Percentiles rank a stretch among this genome's conserved stretches.
phyloP scores from a whole-genome alignment of 108 stramenopile species.

The Cyclotella baltica region DNA sequence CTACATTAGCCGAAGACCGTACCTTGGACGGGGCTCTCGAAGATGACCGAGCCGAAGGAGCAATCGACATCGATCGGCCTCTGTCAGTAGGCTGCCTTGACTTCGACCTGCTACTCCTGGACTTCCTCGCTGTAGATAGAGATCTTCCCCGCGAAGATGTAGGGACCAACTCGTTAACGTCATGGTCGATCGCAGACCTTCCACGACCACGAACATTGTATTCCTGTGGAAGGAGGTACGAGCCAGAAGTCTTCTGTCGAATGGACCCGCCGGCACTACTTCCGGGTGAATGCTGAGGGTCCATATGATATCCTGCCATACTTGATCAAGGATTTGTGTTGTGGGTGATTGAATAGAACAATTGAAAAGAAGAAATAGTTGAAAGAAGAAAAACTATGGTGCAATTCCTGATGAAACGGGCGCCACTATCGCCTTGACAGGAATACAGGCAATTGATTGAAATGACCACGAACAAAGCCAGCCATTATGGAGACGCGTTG shows the following conservation, averaged over 20 bases:
- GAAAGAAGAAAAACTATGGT: too few relatives aligned
- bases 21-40: slow-evolving; percentile 1
- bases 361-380: too few relatives aligned
- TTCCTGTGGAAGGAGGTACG: background rate
- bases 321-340: too few relatives aligned
- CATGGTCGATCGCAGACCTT: background rate
- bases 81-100: slow-evolving; percentile 5
- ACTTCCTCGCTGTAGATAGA: background rate
- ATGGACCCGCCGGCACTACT: background rate
- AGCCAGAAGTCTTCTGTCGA: background rate
- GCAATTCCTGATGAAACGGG: too few relatives aligned
- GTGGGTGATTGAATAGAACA: too few relatives aligned
- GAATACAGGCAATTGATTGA: too few relatives aligned
- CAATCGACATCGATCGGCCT: slow-evolving; percentile 9
- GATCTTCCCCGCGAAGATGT: slow-evolving; percentile 18
- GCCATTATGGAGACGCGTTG: too few relatives aligned
- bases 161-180: background rate
- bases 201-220: slow-evolving; percentile 8
- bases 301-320: slow-evolving; percentile 6
- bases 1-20: background rate
- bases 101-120: background rate
- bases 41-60: background rate
- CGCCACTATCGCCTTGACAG: too few relatives aligned
- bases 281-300: background rate
- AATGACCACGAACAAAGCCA: too few relatives aligned